Percentiles rank a stretch among this genome's conserved stretches.
Evolutionary conservation across 345 rosid genomes (phyloP).

Genomic region (Carallia pectinifolia): DNA sequence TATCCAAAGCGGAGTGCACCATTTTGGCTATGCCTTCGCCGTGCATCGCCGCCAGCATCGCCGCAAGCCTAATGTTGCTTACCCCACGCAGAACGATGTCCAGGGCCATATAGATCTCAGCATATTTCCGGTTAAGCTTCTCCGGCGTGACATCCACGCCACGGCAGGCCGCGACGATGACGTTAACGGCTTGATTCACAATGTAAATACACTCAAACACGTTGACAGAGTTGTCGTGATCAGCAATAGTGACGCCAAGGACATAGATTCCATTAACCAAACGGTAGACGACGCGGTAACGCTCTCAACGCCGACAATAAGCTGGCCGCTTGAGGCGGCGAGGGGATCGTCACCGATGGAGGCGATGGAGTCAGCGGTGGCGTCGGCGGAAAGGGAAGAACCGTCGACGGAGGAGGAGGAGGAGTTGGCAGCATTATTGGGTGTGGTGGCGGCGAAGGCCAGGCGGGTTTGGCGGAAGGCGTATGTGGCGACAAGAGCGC

Average conservation of each 20-base stretch:
- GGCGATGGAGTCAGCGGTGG: conserved; percentile 40
- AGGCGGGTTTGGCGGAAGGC: conserved; percentile 91
- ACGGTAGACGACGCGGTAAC: conserved; percentile 90
- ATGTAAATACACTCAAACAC: conserved; percentile 95
- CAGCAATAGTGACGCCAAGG: conserved; percentile 85
- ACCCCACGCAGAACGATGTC: conserved; percentile 94
- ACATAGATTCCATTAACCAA: conserved; percentile 92
- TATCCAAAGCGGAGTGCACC: conserved; percentile 91
- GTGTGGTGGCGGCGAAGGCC: conserved; percentile 60
- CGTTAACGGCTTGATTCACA: conserved; percentile 95
- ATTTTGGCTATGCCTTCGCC: conserved; percentile 95
- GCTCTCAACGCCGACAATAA: conserved; percentile 95
- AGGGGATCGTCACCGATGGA: conserved; percentile 94
- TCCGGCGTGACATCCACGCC: conserved; percentile 99
- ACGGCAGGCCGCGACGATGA: conserved; percentile 95
- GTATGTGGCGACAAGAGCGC: conserved; percentile 90
- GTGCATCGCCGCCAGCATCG: conserved; percentile 94
- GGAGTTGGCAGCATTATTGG: conserved; percentile 17
- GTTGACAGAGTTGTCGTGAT: conserved; percentile 77
- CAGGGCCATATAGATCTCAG: conserved; percentile 96
- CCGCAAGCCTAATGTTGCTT: conserved; percentile 82
- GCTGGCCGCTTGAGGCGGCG: conserved; percentile 93
- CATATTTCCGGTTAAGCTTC: conserved; percentile 82
- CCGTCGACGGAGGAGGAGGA: conserved; percentile 21
- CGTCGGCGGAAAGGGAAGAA: conserved; percentile 27